phyloP scores from a whole-genome alignment of 2,329 filamentous ascomycete species.

The Colletotrichum incanum region DNA sequence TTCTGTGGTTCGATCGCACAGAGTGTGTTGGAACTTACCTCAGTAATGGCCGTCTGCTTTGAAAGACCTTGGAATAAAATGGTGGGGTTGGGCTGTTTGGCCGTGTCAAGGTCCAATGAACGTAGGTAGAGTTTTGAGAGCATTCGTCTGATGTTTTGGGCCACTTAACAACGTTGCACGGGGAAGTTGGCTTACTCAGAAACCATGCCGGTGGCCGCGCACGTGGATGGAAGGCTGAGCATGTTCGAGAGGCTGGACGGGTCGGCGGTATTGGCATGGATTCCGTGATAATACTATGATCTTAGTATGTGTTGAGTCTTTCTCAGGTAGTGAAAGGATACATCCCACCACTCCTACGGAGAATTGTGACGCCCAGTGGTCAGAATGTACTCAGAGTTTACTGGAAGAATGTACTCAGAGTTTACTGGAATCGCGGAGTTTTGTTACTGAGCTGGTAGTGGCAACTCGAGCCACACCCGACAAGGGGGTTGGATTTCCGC shows the following conservation, averaged over 20 bases:
- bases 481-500: too few species aligned
- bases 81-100: not conserved
- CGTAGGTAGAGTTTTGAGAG: not conserved
- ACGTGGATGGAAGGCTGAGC: not conserved
- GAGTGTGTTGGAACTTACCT: not conserved
- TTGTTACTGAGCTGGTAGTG: too few species aligned
- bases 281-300: not conserved
- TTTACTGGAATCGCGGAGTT: too few species aligned
- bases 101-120: not conserved
- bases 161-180: not conserved
- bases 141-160: conserved; percentile 22
- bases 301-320: too few species aligned
- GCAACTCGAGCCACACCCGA: too few species aligned
- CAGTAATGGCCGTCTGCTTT: not conserved
- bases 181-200: conserved; percentile 13
- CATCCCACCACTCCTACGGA: too few species aligned
- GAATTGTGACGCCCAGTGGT: too few species aligned
- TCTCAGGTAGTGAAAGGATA: too few species aligned
- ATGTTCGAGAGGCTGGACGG: not conserved
- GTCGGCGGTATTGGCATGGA: not conserved
- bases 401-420: too few species aligned
- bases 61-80: not conserved
- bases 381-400: too few species aligned
- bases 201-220: not conserved
- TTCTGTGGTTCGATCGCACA: not conserved